These are phyloP conservation scores for Crotalaria pallida DNA, from an alignment of 306 rosid genomes.

Conservation along the genomic window DNA sequence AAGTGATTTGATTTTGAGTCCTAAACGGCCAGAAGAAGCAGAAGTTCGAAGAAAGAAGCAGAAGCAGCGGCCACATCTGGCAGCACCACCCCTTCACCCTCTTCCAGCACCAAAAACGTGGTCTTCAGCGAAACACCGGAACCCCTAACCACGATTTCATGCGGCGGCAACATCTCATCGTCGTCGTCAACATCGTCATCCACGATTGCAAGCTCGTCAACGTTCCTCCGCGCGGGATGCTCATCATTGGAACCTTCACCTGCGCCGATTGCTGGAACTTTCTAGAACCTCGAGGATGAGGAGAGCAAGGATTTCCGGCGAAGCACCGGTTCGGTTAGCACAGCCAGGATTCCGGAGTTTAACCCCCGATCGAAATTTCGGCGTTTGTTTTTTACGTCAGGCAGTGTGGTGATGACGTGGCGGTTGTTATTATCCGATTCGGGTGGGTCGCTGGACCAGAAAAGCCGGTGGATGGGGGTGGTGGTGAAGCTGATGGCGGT, in stretches of 20 bases:
- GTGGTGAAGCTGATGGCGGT: too few species aligned
- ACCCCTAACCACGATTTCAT: slow-evolving; percentile 64
- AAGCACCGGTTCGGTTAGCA: slow-evolving; percentile 28
- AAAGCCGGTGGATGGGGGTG: too few species aligned
- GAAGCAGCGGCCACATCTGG: too few species aligned
- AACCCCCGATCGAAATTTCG: slow-evolving; percentile 10
- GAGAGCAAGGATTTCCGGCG: slow-evolving; percentile 31
- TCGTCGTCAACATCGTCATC: slow-evolving; percentile 40
- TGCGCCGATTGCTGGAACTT: slow-evolving; percentile 73
- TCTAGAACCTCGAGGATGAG: slow-evolving; percentile 37
- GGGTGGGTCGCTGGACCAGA: too few species aligned
- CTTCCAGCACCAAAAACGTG: slow-evolving; percentile 78
- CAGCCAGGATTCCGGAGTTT: slow-evolving; percentile 64
- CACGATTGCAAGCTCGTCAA: slow-evolving; percentile 12
- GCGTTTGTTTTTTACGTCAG: too few species aligned
- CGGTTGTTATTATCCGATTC: too few species aligned
- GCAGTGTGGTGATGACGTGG: too few species aligned
- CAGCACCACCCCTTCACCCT: too few species aligned
- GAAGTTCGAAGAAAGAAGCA: too few species aligned
- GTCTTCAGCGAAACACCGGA: slow-evolving; percentile 64
- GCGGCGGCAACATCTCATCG: slow-evolving; percentile 67
- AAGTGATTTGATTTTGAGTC: too few species aligned
- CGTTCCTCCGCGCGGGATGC: slow-evolving; percentile 23
- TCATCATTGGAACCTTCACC: slow-evolving; percentile 52
- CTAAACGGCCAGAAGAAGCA: too few species aligned